Percentiles rank a stretch among this genome's conserved stretches.
phyloP scores from a whole-genome alignment of 2,329 filamentous ascomycete species.

The Parafenestella ontariensis region DNA sequence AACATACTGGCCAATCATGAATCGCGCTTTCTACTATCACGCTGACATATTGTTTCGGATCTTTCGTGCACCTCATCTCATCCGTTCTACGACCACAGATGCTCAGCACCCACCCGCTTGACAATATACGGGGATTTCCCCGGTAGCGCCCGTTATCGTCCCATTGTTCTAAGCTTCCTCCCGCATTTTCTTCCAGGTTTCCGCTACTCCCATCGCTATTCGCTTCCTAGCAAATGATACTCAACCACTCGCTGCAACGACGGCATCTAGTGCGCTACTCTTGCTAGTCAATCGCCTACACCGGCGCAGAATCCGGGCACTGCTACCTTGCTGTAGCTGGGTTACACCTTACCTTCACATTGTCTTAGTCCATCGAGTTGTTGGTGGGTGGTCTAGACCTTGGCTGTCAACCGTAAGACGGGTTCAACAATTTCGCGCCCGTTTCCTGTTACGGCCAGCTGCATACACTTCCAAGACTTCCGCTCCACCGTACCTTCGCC shows the following conservation, averaged over 20 bases:
- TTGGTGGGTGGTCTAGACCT: slow-evolving; percentile 7
- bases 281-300: not conserved
- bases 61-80: not conserved
- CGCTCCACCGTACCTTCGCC: slow-evolving; percentile 15
- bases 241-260: not conserved
- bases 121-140: not conserved
- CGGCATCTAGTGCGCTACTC: not conserved
- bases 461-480: slow-evolving; percentile 18
- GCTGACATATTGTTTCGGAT: not conserved
- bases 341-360: not conserved
- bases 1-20: not conserved
- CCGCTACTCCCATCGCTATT: not conserved
- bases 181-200: not conserved
- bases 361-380: not conserved
- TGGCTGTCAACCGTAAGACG: slow-evolving; percentile 8
- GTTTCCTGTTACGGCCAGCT: slow-evolving; percentile 1
- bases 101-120: no score
- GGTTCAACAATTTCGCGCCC: slow-evolving; percentile 2
- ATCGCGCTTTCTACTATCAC: not conserved
- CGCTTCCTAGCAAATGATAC: not conserved
- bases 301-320: not conserved
- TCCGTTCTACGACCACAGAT: not conserved
- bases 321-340: not conserved
- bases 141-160: not conserved
- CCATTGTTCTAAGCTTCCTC: not conserved